Evolutionary conservation across 179 eudicot genomes (phyloP), one percentile per base, ranked within the genome.

Genomic region (Heliamphora pulchella): DNA sequence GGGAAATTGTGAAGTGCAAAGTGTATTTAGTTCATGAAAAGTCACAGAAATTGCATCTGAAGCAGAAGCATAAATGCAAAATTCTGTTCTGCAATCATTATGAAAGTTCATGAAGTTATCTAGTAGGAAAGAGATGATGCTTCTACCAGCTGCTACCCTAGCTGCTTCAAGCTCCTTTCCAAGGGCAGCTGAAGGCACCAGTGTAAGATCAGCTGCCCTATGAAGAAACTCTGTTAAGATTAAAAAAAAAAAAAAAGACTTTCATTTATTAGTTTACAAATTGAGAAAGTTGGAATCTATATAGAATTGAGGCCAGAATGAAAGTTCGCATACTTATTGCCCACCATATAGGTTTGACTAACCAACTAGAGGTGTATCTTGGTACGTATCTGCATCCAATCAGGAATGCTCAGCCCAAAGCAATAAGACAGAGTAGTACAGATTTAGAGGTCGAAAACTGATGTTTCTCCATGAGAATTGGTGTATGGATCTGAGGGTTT

Each of bases 331-430:
- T 85, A 88, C 89, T 88, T 86, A 88, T 94, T 74, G 94, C 82
- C 83, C 89, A 85, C 99, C 99, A 96, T 98, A 96, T 96, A 9
- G 99, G 99, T 81, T 88, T 85, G 77, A 96, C 99, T 82, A 96
- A 89, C 98, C 99, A 96, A 79, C 97, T 92, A 83, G 87, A 94
- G 39, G 99, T 96, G 82, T 96, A 96, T 85, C 98, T 94, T 31
- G 98, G 99, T 71, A 96, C 94, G 79, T 96, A 96, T 80, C 98
- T 96, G 93, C 83, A 84, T 68, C 8, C 67, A 73, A 75, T 78
- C 41, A 79, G 71, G 66, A 66, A 54, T 64, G 66, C 74, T 75
- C 43, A 78, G 39, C 15, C 48, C 73, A 66, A 31, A 15, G 31
- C 63, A 78, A 17, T 13, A 66, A 5, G 39, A 77, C 9, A 5